Percentiles rank a stretch among this genome's conserved stretches.
These are phyloP conservation scores for Teratosphaeria zuluensis DNA, from an alignment of 2,329 filamentous ascomycete genomes.

Conservation along the genomic window DNA sequence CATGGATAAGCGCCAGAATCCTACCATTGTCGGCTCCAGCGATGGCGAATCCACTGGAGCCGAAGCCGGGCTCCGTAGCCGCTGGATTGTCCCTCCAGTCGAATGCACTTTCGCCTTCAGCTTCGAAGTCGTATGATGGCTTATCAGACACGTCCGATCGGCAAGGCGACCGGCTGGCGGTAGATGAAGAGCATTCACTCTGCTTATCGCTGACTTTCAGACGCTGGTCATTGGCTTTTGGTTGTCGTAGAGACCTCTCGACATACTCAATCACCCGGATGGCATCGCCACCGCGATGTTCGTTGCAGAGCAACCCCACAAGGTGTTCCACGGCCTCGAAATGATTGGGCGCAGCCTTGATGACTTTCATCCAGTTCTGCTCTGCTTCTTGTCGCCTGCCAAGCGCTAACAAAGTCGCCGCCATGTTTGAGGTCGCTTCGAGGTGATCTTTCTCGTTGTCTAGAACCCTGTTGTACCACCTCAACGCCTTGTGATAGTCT, in stretches of 20 bases:
- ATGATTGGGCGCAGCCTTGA: constrained; percentile 74
- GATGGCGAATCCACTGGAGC: constrained; percentile 74
- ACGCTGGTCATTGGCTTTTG: constrained; percentile 34
- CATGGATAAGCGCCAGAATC: constrained; percentile 86
- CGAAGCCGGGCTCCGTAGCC: constrained; percentile 48
- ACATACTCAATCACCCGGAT: constrained; percentile 80
- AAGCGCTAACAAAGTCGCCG: constrained; percentile 77
- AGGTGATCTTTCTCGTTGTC: constrained; percentile 59
- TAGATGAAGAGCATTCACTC: constrained; percentile 48
- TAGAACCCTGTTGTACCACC: constrained; percentile 63
- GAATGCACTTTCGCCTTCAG: constrained; percentile 25
- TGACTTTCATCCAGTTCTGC: constrained; percentile 73
- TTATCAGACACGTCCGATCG: constrained; percentile 48
- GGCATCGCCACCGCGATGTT: constrained; percentile 72
- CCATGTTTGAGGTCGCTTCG: constrained; percentile 87
- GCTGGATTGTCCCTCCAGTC: constrained; percentile 32
- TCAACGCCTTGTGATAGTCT: constrained; percentile 65
- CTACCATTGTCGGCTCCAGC: constrained; percentile 82
- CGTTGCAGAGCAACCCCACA: constrained; percentile 73
- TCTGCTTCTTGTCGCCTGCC: constrained; percentile 76
- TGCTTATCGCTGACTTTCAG: constrained; percentile 43
- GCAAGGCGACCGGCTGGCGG: constrained; percentile 45
- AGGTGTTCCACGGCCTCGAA: constrained; percentile 94
- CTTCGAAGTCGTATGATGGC: constrained; percentile 48
- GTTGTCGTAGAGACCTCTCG: constrained; percentile 57